Evolutionary conservation across 2,329 filamentous ascomycete genomes (phyloP).

Genomic region (Fusarium decemcellulare): DNA sequence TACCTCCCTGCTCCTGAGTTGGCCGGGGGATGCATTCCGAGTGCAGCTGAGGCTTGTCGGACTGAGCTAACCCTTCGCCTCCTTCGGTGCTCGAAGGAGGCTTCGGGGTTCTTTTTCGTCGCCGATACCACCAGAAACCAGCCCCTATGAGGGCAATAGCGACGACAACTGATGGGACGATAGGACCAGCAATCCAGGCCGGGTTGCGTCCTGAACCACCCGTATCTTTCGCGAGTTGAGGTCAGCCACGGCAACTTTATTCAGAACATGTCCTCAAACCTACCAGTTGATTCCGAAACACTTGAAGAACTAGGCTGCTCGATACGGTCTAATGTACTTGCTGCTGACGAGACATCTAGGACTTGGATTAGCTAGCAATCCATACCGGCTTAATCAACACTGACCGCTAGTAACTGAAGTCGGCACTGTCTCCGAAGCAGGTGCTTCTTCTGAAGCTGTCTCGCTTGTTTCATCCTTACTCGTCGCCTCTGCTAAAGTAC

Average conservation of each 20-base stretch:
- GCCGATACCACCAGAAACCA: background rate
- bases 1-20: background rate
- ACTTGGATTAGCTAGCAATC: background rate
- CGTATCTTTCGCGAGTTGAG: background rate
- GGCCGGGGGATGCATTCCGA: conserved; percentile 5
- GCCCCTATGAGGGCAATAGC: background rate
- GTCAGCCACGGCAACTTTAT: background rate
- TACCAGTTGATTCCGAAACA: background rate
- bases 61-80: background rate
- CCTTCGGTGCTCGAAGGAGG: background rate
- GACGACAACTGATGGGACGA: background rate
- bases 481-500: background rate
- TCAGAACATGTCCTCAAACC: background rate
- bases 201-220: background rate
- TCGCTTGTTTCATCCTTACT: background rate
- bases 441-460: too few species aligned
- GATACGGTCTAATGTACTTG: background rate
- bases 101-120: background rate
- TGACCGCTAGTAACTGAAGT: background rate
- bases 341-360: background rate
- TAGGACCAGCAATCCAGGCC: background rate
- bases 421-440: background rate
- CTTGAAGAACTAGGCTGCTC: background rate
- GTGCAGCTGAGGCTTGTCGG: conserved; percentile 3
- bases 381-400: background rate